Conservation (phyloP, 2,329 filamentous ascomycete species). For the Cercospora brassicicola region DNA sequence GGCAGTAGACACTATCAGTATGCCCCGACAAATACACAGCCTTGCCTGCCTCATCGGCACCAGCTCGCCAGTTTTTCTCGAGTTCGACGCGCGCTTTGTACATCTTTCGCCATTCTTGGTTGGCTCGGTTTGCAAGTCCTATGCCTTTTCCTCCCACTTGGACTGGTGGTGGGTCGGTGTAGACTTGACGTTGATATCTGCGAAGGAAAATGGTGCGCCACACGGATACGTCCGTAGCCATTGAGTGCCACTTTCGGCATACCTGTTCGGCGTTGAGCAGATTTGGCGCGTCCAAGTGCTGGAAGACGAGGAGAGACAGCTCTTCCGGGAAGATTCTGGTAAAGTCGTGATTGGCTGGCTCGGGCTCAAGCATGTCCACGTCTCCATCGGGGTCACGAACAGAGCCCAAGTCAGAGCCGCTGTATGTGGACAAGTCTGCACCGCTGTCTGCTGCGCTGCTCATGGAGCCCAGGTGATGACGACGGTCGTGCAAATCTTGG, state of each 20-base stretch:
- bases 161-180: conserved; percentile 47
- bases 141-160: conserved; percentile 55
- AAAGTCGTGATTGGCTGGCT: conserved; percentile 24
- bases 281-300: conserved; percentile 59
- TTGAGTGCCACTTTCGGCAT: conserved; percentile 57
- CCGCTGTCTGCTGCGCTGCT: conserved; percentile 41
- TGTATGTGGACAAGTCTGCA: conserved; percentile 38
- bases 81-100: conserved; percentile 76
- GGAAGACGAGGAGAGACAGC: conserved; percentile 59
- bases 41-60: conserved; percentile 66
- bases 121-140: conserved; percentile 51
- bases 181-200: conserved; percentile 52
- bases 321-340: conserved; percentile 58
- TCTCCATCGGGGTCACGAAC: conserved; percentile 37
- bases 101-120: conserved; percentile 82
- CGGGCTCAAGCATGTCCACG: conserved; percentile 29
- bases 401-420: conserved; percentile 26
- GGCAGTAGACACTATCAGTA: conserved; percentile 93
- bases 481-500: conserved; percentile 26
- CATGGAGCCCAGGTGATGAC: conserved; percentile 34
- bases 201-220: conserved; percentile 64
- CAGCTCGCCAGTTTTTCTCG: conserved; percentile 70
- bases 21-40: conserved; percentile 91
- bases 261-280: conserved; percentile 58
- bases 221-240: conserved; percentile 58